These are phyloP conservation scores for Monosporozyma siamensis DNA, from an alignment of 805 yeast genomes.

Conservation along the genomic window DNA sequence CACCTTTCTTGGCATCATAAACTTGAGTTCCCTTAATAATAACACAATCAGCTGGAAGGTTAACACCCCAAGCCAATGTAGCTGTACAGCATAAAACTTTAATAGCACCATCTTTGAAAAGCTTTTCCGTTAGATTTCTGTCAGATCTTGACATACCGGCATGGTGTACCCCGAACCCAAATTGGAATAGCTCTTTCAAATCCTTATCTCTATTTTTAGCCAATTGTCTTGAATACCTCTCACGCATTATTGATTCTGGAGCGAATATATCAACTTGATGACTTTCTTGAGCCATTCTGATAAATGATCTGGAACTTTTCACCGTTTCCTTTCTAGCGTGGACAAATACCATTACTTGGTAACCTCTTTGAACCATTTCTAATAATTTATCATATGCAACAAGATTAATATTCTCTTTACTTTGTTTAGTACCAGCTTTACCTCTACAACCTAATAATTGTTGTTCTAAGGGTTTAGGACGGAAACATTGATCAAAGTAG, in stretches of 20 bases:
- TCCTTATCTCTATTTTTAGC: conserved; percentile 66
- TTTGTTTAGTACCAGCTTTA: conserved; percentile 65
- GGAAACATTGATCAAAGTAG: conserved; percentile 82
- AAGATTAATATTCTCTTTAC: conserved; percentile 62
- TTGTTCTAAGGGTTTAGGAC: conserved; percentile 91
- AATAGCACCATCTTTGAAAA: conserved; percentile 79
- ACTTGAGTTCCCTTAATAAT: conserved; percentile 95
- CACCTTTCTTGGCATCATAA: conserved; percentile 91
- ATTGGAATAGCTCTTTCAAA: conserved; percentile 63
- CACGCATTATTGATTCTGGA: conserved; percentile 21
- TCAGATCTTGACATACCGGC: conserved; percentile 95
- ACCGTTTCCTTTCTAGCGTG: conserved; percentile 91
- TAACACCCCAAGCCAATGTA: conserved; percentile 99
- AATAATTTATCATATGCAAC: conserved; percentile 68
- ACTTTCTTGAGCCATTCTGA: conserved; percentile 53
- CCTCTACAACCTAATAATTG: conserved; percentile 80
- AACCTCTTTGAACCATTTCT: conserved; percentile 56
- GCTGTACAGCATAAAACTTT: conserved; percentile 93
- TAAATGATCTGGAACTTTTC: conserved; percentile 67
- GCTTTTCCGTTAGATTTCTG: conserved; percentile 77
- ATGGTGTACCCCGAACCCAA: conserved; percentile 91
- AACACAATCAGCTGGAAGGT: conserved; percentile 95
- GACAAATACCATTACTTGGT: conserved; percentile 94
- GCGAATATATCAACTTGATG: conserved; percentile 43
- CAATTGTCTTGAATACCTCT: conserved; percentile 52